These are phyloP conservation scores for Volvox carteri DNA, from an alignment of 163 green algal species.

Conservation along the genomic window DNA sequence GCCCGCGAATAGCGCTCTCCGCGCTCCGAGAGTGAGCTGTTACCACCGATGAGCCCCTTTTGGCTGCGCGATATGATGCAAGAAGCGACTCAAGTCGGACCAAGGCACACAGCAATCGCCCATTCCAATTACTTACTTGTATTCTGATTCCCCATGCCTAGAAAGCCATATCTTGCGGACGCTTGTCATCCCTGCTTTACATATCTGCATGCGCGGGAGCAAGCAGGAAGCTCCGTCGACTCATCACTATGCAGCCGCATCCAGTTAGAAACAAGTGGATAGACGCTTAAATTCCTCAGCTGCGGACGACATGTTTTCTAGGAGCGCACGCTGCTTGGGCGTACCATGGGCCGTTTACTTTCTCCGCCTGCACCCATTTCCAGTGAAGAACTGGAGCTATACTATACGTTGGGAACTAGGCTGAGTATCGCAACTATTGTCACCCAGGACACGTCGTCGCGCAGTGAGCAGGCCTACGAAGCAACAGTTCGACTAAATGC, in stretches of 20 bases:
- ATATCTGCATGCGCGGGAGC: constrained; percentile 81
- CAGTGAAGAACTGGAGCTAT: too few species aligned
- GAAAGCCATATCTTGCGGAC: constrained; percentile 92
- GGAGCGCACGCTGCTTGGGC: too few species aligned
- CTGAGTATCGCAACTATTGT: not conserved
- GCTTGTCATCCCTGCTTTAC: constrained; percentile 81
- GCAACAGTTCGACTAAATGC: too few species aligned
- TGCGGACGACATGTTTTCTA: too few species aligned
- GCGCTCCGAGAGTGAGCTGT: constrained; percentile 75
- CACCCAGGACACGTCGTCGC: not conserved
- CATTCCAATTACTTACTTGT: constrained; percentile 74
- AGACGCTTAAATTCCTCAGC: too few species aligned
- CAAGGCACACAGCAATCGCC: constrained; percentile 40
- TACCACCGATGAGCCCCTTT: constrained; percentile 81
- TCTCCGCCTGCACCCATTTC: constrained; percentile 20
- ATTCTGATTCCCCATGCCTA: constrained; percentile 89
- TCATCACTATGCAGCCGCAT: not conserved
- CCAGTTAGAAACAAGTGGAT: not conserved
- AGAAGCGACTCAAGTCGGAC: not conserved
- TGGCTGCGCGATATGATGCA: constrained; percentile 5
- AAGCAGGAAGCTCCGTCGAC: not conserved
- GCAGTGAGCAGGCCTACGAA: too few species aligned
- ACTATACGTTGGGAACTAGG: not conserved
- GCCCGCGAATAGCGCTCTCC: constrained; percentile 76
- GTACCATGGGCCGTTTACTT: constrained; percentile 9